Evolutionary conservation across 2,329 filamentous ascomycete genomes (phyloP).

Genomic region (Kalmusia sp.): DNA sequence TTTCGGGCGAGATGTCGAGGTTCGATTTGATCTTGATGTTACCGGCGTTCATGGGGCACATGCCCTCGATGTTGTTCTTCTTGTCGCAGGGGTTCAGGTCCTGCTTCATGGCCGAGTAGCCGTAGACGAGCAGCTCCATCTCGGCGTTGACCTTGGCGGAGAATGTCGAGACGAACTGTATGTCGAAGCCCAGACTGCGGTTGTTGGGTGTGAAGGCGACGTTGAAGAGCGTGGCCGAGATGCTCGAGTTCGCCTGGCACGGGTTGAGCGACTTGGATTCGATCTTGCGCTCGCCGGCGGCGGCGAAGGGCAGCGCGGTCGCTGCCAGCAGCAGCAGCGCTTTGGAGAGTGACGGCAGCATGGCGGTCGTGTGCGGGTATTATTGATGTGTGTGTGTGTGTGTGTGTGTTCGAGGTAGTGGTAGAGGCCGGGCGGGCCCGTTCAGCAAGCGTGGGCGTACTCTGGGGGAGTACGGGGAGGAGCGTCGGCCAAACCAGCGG

Average conservation of each 20-base stretch:
- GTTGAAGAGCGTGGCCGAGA: constrained; percentile 89
- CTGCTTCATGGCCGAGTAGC: constrained; percentile 72
- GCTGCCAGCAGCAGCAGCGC: constrained; percentile 45
- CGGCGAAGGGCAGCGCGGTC: constrained; percentile 55
- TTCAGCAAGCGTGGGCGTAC: constrained; percentile 28
- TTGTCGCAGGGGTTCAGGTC: constrained; percentile 78
- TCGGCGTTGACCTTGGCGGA: constrained; percentile 82
- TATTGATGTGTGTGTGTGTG: constrained; percentile 22
- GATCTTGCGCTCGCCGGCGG: constrained; percentile 72
- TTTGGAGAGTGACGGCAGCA: constrained; percentile 43
- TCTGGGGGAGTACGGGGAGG: constrained; percentile 35
- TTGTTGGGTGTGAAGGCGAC: constrained; percentile 81
- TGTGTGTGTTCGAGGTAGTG: constrained; percentile 12
- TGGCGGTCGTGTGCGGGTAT: constrained; percentile 25
- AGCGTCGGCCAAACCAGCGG: constrained; percentile 45
- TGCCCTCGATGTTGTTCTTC: constrained; percentile 66
- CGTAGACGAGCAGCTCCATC: constrained; percentile 80
- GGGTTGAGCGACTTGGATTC: constrained; percentile 83
- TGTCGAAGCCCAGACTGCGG: constrained; percentile 73
- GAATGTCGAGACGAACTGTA: constrained; percentile 84
- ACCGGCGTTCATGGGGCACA: constrained; percentile 91
- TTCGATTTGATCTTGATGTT: constrained; percentile 80
- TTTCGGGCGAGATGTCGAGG: constrained; percentile 62
- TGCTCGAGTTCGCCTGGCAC: constrained; percentile 83
- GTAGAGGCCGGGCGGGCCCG: constrained; percentile 14